Conservation (phyloP, 371 early-diverging fungal species). For the Blyttiomyces sp. region DNA sequence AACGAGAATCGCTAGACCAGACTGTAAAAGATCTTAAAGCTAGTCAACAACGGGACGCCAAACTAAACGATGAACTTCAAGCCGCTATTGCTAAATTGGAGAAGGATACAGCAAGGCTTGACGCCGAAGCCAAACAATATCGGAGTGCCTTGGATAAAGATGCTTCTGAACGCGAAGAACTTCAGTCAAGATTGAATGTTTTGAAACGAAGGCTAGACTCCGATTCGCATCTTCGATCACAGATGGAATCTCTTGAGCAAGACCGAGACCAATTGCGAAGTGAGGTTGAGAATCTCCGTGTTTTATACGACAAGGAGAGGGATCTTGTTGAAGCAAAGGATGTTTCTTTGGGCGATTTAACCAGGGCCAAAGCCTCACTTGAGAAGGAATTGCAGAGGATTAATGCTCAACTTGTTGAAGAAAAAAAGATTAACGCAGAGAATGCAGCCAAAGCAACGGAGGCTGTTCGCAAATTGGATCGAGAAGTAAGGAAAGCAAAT, state of each 20-base stretch:
- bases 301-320: too few relatives aligned
- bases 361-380: slow-evolving; percentile 15
- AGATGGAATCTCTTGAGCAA: not conserved
- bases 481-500: not conserved
- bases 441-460: slow-evolving; percentile 6
- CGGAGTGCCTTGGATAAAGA: slow-evolving; percentile 12
- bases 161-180: slow-evolving; percentile 18
- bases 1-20: too few relatives aligned
- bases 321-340: too few relatives aligned
- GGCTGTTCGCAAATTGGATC: not conserved
- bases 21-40: too few relatives aligned
- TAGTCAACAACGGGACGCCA: too few relatives aligned
- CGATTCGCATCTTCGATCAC: not conserved
- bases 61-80: slow-evolving; percentile 26
- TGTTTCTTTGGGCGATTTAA: too few relatives aligned
- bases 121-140: slow-evolving; percentile 15
- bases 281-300: too few relatives aligned
- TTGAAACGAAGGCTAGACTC: slow-evolving; percentile 5
- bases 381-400: slow-evolving; percentile 25
- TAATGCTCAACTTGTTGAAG: slow-evolving; percentile 14
- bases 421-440: not conserved
- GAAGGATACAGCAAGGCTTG: slow-evolving; percentile 21
- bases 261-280: slow-evolving; percentile 7
- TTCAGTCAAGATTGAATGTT: slow-evolving; percentile 17
- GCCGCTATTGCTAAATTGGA: slow-evolving; percentile 5